Evolutionary conservation across 78 protist genomes (phyloP), one percentile per base, ranked within the genome.

Genomic region (Creolimax fragrantissima): DNA sequence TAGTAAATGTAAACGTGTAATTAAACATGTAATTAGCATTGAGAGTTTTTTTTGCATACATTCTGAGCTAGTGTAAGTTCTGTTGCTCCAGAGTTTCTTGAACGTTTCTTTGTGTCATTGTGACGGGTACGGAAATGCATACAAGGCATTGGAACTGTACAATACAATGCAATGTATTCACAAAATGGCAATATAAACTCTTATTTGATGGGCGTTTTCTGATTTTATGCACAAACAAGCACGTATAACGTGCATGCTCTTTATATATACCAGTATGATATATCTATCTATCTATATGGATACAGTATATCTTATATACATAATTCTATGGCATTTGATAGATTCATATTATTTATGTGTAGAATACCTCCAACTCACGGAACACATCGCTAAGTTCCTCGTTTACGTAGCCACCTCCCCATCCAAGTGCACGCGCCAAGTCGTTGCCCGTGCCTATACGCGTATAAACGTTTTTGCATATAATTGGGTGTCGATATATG

Each of bases 361-460:
- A 58, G 39, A 32, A 58, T 58, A 7, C 66, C 89, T 7, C 92
- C 92, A n/a, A 6, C n/a, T 1, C 42, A 5, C 17, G 41, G 44
- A 39, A 4, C 17, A 92, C 90, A 7, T 44, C 3, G 3, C 89
- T 41, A 45, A 94, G 45, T n/a, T 85, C 81, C n/a, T 93, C 95
- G 47, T 92, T 91, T 43, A 58, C 85, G 84, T 93, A 94, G 2
- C 98, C 97, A 4, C 91, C 84, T 36, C 98, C 97, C 98, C 98
- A 96, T 2, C 96, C 96, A 3, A 95, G 74, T n/a, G 92, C 89
- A 42, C 98, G 94, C 4, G 98, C 94, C 35, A 96, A 89, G 41
- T 96, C 98, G 90, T 96, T 96, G 42, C 98, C 98, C 2, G 98
- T 96, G 2, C 98, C 74, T 58, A 58, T 58, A 24, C 74, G 74